phyloP scores from a whole-genome alignment of 2,329 filamentous ascomycete genomes.

The Neopestalotiopsis rosae region DNA sequence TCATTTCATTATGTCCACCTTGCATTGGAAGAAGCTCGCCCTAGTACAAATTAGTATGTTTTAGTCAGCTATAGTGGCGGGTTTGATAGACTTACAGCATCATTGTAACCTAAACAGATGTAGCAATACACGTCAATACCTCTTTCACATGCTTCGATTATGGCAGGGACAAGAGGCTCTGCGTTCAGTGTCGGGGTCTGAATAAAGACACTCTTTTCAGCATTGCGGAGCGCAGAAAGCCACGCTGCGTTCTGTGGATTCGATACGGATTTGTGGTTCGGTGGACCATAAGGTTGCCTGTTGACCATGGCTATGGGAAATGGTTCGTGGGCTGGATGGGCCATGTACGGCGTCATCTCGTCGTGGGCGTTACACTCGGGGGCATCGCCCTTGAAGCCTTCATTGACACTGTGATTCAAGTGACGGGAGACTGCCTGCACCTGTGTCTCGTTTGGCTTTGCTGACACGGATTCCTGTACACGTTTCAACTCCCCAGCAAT shows the following conservation, averaged over 20 bases:
- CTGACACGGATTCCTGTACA: conserved; percentile 62
- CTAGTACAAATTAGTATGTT: conserved; percentile 30
- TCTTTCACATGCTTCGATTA: conserved; percentile 68
- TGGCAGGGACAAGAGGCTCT: conserved; percentile 66
- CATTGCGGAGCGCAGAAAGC: conserved; percentile 72
- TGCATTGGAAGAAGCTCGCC: conserved; percentile 79
- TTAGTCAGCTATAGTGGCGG: not conserved
- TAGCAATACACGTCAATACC: conserved; percentile 74
- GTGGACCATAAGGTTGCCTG: conserved; percentile 68
- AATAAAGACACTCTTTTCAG: conserved; percentile 71
- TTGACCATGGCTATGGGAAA: conserved; percentile 77
- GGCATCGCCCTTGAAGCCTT: conserved; percentile 54
- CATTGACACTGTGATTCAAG: conserved; percentile 67
- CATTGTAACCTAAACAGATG: conserved; percentile 80
- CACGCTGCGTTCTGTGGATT: conserved; percentile 80
- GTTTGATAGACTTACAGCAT: conserved; percentile 51
- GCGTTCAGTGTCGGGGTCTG: conserved; percentile 81
- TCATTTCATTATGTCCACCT: conserved; percentile 77
- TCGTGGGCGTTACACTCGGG: conserved; percentile 57
- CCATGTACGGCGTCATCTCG: conserved; percentile 71
- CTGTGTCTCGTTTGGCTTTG: conserved; percentile 54
- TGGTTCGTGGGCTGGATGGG: conserved; percentile 55
- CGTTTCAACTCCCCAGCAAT: conserved; percentile 66
- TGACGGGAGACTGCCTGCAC: conserved; percentile 67
- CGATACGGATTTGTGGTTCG: conserved; percentile 63